phyloP scores from a whole-genome alignment of 2,329 filamentous ascomycete genomes.

The Cladosporium oxysporum region DNA sequence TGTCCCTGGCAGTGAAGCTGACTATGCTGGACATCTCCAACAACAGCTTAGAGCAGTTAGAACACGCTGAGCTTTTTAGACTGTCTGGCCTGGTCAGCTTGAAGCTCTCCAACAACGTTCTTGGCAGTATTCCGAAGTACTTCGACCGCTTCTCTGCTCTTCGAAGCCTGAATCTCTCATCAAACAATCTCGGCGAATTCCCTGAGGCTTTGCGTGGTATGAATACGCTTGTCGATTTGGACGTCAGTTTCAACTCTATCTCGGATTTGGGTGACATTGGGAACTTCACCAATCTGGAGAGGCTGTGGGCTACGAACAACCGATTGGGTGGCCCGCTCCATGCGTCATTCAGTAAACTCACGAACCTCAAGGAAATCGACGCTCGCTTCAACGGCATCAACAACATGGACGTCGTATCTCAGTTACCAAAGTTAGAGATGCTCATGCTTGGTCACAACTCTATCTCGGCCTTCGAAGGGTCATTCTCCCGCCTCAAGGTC shows the following conservation, averaged over 20 bases:
- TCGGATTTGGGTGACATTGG: slow-evolving; percentile 77
- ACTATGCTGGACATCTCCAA: slow-evolving; percentile 94
- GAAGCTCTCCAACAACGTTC: slow-evolving; percentile 89
- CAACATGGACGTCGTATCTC: slow-evolving; percentile 82
- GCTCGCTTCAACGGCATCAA: slow-evolving; percentile 89
- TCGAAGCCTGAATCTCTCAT: slow-evolving; percentile 86
- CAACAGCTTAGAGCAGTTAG: slow-evolving; percentile 84
- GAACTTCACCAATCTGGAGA: slow-evolving; percentile 75
- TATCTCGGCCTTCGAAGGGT: slow-evolving; percentile 84
- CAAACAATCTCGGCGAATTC: slow-evolving; percentile 84
- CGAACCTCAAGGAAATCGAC: slow-evolving; percentile 84
- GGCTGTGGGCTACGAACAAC: slow-evolving; percentile 95
- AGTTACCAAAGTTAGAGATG: slow-evolving; percentile 82
- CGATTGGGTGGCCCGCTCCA: slow-evolving; percentile 76
- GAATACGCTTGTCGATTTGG: slow-evolving; percentile 82
- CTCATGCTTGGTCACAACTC: slow-evolving; percentile 89
- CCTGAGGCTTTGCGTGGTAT: slow-evolving; percentile 83
- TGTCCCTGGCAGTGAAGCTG: slow-evolving; percentile 76
- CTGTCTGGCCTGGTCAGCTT: slow-evolving; percentile 79
- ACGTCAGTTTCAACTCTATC: slow-evolving; percentile 96
- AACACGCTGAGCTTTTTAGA: slow-evolving; percentile 77
- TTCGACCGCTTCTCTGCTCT: slow-evolving; percentile 79
- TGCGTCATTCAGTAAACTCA: slow-evolving; percentile 65
- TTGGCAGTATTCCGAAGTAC: slow-evolving; percentile 75
- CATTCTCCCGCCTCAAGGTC: slow-evolving; percentile 80